Conservation (phyloP, 177 flowering plant species). For the Vitis hybrid region DNA sequence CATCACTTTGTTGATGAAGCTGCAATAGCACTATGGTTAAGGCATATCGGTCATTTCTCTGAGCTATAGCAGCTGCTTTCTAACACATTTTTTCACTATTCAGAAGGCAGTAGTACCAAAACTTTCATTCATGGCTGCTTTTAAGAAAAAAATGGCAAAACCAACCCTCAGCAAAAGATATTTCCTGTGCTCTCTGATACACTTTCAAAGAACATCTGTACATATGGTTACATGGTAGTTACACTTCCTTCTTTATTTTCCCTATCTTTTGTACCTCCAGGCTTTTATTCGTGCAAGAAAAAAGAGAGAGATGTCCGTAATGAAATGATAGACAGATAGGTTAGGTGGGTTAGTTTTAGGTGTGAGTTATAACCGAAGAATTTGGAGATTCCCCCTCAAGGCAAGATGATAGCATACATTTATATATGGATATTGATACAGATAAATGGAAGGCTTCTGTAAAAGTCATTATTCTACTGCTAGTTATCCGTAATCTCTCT, state of each 20-base stretch:
- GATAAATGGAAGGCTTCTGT: too few species aligned
- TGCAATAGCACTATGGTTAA: too few species aligned
- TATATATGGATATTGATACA: too few species aligned
- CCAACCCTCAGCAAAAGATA: constrained; percentile 19
- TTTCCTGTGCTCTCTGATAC: not conserved
- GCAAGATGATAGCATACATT: too few species aligned
- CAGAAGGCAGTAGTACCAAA: constrained; percentile 8
- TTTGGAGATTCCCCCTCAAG: not conserved
- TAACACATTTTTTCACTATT: constrained; percentile 7
- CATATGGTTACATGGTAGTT: constrained; percentile 19
- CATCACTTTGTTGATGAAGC: not conserved
- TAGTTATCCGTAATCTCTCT: too few species aligned
- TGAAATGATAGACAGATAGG: not conserved
- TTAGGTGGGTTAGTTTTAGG: constrained; percentile 1
- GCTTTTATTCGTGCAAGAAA: constrained; percentile 9
- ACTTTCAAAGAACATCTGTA: constrained; percentile 10
- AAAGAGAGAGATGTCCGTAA: not conserved
- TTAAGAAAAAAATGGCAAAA: constrained; percentile 3
- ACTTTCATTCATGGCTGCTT: constrained; percentile 11
- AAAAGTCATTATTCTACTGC: too few species aligned
- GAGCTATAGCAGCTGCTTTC: not conserved
- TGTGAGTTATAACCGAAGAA: not conserved
- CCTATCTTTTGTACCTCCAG: constrained; percentile 11
- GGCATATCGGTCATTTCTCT: not conserved
- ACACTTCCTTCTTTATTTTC: constrained; percentile 16